These are phyloP conservation scores for Cryptococcus maquisensis DNA, from an alignment of 1,284 basidiomycete species.

Conservation along the genomic window DNA sequence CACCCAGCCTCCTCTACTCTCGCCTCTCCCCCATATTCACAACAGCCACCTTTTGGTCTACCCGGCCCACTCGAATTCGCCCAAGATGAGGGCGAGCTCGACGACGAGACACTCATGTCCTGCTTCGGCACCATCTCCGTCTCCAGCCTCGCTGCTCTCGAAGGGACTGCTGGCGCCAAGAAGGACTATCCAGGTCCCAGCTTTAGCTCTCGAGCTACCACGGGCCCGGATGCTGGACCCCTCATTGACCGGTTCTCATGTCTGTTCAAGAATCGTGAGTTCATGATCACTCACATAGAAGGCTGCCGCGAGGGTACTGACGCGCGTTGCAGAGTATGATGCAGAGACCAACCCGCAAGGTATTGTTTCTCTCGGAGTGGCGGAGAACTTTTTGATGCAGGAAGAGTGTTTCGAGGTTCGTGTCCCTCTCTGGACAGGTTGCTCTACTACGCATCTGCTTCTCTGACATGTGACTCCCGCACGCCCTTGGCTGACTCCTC, in stretches of 20 bases:
- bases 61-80: conserved; percentile 14
- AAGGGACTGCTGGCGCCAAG: conserved; percentile 37
- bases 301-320: not conserved
- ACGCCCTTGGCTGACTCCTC: not conserved
- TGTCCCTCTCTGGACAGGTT: not conserved
- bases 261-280: conserved; percentile 45
- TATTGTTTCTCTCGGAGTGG: conserved; percentile 50
- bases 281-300: not conserved
- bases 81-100: not conserved
- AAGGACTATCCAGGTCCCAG: conserved; percentile 41
- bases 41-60: conserved; percentile 27
- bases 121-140: conserved; percentile 30
- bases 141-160: conserved; percentile 10
- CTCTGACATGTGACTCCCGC: not conserved
- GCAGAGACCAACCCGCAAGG: conserved; percentile 43
- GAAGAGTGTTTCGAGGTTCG: conserved; percentile 39
- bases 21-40: conserved; percentile 20
- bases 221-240: conserved; percentile 44
- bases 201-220: conserved; percentile 40
- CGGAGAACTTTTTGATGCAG: conserved; percentile 49
- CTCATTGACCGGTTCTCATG: conserved; percentile 45
- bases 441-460: not conserved
- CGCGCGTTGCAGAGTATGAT: conserved; percentile 32
- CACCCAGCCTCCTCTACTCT: not conserved
- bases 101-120: conserved; percentile 36